Evolutionary conservation across 2,329 filamentous ascomycete genomes (phyloP), one percentile per base, ranked within the genome.

Genomic region (Rachicladosporium sp.): DNA sequence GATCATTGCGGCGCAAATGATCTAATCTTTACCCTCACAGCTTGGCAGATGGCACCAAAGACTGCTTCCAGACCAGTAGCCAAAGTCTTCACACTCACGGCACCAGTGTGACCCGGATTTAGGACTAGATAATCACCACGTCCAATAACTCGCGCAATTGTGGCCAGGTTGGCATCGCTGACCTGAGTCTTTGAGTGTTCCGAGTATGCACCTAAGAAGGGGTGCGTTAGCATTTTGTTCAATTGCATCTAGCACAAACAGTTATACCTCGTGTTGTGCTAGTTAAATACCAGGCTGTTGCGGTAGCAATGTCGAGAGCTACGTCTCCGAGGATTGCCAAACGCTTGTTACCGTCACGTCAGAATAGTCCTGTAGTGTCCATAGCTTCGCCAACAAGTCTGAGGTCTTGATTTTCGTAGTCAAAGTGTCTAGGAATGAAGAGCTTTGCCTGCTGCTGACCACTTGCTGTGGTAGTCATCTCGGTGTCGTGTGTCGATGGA

Each of bases 311-410:
- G 10, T 41, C 38, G 3, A 46, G 34, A n/a, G 46, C 11, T 6
- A 37, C 34, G 30, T 48, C 44, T 5, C 46, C 47, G 4, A 49
- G 41, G 5, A 49, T 6, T 4, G 47, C 46, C 8, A 49, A 40
- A 12, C 47, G 38, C 23, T 40, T 40, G 38, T 49, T 48, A 3
- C 43, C 43, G 12, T 48, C 43, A 6, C 6, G 15, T 6, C 31
- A 10, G 4, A 38, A 34, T 30, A 29, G 15, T 4, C 40, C 46
- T 1, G 40, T 44, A 3, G 44, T 43, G 21, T 47, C 37, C 7
- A 49, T 11, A 3, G 46, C 46, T 19, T 49, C 45, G n/a, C n/a
- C n/a, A n/a, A n/a, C n/a, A n/a, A n/a, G n/a, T n/a, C n/a, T n/a
- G n/a, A n/a, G n/a, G n/a, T n/a, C n/a, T n/a, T n/a, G n/a, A n/a